These are phyloP conservation scores for Allantophomopsis lycopodina DNA, from an alignment of 2,329 filamentous ascomycete genomes.

Conservation along the genomic window DNA sequence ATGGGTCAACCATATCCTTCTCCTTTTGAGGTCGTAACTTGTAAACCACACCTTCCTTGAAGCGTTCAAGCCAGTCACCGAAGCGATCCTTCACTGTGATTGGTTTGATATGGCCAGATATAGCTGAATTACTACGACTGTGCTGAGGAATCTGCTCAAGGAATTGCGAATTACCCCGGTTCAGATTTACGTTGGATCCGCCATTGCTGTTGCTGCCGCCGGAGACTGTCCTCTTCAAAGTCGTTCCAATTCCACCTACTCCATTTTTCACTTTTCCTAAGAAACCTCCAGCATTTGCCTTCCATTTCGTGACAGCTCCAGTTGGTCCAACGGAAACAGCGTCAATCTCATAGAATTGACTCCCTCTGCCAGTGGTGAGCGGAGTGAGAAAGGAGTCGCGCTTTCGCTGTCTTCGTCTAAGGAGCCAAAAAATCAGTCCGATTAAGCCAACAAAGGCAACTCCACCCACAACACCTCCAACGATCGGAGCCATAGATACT, in stretches of 20 bases:
- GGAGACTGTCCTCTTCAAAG: background rate
- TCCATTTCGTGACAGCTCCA: background rate
- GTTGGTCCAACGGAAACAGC: conserved; percentile 1
- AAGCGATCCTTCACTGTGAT: conserved; percentile 20
- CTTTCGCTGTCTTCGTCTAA: background rate
- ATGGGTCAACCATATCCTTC: background rate
- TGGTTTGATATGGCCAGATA: background rate
- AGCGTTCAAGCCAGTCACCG: conserved; percentile 29
- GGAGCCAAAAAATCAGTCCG: conserved; percentile 1
- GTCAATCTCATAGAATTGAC: conserved; percentile 3
- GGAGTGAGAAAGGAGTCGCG: conserved; percentile 1
- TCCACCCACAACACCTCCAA: conserved; percentile 3
- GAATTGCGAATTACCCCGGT: conserved; percentile 26
- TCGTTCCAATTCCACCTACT: background rate
- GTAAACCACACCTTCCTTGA: conserved; percentile 24
- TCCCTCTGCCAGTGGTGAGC: background rate
- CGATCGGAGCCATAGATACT: background rate
- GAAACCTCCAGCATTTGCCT: background rate
- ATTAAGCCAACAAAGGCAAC: conserved; percentile 1
- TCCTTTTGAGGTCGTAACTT: conserved; percentile 21
- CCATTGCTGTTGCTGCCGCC: background rate
- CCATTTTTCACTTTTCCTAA: background rate
- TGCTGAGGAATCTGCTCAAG: conserved; percentile 20
- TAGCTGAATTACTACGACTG: background rate
- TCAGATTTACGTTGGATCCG: conserved; percentile 29